Conservation (phyloP, 2,329 filamentous ascomycete genomes). For the Fusarium multiceps region DNA sequence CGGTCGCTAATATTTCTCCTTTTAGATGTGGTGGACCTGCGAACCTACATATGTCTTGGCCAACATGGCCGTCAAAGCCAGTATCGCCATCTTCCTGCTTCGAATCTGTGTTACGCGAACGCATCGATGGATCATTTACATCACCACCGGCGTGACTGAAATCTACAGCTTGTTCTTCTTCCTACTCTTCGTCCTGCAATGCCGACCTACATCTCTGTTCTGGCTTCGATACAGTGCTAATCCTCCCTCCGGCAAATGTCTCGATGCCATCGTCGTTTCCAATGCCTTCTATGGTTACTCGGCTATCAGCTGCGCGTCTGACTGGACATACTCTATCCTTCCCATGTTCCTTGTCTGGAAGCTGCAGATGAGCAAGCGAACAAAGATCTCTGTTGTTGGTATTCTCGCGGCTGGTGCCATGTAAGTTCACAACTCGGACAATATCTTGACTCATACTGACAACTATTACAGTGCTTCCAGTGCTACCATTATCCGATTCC, state of each 20-base stretch:
- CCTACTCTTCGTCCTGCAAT: constrained; percentile 55
- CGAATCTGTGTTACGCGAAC: constrained; percentile 49
- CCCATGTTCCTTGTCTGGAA: constrained; percentile 56
- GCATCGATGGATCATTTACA: constrained; percentile 7
- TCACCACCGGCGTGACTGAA: constrained; percentile 42
- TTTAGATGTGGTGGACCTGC: constrained; percentile 55
- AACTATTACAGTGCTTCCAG: constrained; percentile 44
- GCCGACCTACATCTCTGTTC: constrained; percentile 53
- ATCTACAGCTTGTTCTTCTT: constrained; percentile 53
- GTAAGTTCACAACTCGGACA: neutral
- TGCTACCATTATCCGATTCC: constrained; percentile 57
- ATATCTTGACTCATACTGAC: neutral
- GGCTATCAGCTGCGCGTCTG: constrained; percentile 52
- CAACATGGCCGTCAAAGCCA: constrained; percentile 52
- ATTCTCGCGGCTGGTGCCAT: constrained; percentile 35
- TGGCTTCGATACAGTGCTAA: constrained; percentile 45
- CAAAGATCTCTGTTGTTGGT: constrained; percentile 52
- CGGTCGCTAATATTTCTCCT: neutral
- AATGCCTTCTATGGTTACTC: constrained; percentile 48
- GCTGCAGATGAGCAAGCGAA: constrained; percentile 53
- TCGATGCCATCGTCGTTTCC: neutral
- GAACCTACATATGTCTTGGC: constrained; percentile 55
- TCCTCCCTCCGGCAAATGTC: constrained; percentile 6
- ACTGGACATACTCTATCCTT: constrained; percentile 55
- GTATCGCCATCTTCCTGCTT: constrained; percentile 54